A percentile compares a stretch with the other conserved stretches of the same genome.
Conservation (phyloP, 352 stramenopile species). For the Globisporangium rhizosaccharum region DNA sequence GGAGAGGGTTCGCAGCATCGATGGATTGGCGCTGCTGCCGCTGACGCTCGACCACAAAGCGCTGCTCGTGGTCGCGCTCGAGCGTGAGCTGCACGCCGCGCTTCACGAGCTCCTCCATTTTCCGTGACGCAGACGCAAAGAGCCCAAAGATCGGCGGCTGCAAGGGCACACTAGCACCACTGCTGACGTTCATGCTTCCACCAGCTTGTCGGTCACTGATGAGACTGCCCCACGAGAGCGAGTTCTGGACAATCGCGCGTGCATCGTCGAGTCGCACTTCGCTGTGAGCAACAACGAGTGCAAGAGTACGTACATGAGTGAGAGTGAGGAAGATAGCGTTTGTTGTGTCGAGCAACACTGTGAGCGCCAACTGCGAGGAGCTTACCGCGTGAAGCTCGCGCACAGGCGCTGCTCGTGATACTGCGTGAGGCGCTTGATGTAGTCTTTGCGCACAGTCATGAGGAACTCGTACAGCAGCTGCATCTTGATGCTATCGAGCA, state of each 20-base stretch:
- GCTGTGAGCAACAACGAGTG: constrained; percentile 9
- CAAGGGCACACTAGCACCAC: background rate
- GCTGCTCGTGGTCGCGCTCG: constrained; percentile 57
- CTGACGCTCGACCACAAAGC: constrained; percentile 41
- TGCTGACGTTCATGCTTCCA: constrained; percentile 7
- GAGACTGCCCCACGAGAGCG: constrained; percentile 27
- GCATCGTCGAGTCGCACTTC: constrained; percentile 67
- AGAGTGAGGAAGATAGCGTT: background rate
- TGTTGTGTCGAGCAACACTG: background rate
- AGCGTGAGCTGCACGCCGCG: constrained; percentile 63
- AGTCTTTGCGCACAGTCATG: constrained; percentile 29
- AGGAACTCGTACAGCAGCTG: constrained; percentile 49
- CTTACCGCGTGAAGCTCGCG: constrained; percentile 44
- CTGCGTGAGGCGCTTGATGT: constrained; percentile 30
- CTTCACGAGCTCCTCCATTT: constrained; percentile 58
- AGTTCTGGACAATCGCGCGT: constrained; percentile 64
- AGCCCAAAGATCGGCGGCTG: constrained; percentile 25
- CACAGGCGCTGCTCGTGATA: constrained; percentile 51
- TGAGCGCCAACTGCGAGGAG: background rate
- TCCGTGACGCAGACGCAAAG: constrained; percentile 29
- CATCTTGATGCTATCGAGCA: constrained; percentile 46
- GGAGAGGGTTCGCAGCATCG: constrained; percentile 6
- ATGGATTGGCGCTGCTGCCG: constrained; percentile 22
- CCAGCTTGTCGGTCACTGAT: constrained; percentile 15
- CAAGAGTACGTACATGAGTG: background rate